Evolutionary conservation across 2,329 filamentous ascomycete species (phyloP), one percentile per base, ranked within the genome.

Genomic region (Botrytis fragariae): DNA sequence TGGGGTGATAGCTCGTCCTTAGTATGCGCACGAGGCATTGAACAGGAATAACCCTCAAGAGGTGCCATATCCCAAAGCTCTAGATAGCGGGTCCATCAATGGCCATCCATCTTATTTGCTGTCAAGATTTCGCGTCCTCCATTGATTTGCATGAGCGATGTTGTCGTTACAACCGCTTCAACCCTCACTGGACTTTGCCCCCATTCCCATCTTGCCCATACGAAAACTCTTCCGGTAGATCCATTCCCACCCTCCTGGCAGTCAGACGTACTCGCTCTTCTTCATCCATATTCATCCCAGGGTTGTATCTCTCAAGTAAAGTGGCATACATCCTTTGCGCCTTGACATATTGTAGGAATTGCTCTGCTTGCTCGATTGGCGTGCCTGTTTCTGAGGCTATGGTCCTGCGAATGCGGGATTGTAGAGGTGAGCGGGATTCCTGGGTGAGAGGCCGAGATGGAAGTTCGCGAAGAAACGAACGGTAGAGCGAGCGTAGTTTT

Each of bases 221-320:
- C 42, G 62, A 74, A 72, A 77, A 90, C 83, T 93, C 90, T 45
- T 88, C 82, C 0, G 95, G 95, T 83, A 98, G 81, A 83, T 98
- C 88, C 92, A 98, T 94, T 29, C 95, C 96, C 59, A 98, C 94
- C 81, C 93, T 89, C 83, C 94, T 86, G 14, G 96, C 96, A 71
- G 93, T 92, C 84, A 98, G 84, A 73, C 93, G 85, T 60, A 98
- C 90, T 74, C 93, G 87, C 85, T 98, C 95, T 83, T 97, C 90
- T 81, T 90, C 91, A 77, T 92, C 90, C 91, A 97, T 93, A 77
- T 89, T 89, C 90, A 97, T 93, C 29, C 95, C 94, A 0, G 94
- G 94, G 82, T 98, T 98, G 84, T 99, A 98, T 78, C 95, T 88
- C 83, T 98, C 95, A 54, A 98, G 82, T 61, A 98, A 84, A 25